Percentiles rank a stretch among this genome's conserved stretches.
phyloP scores from a whole-genome alignment of 345 rosid genomes.

The Pistacia atlantica region DNA sequence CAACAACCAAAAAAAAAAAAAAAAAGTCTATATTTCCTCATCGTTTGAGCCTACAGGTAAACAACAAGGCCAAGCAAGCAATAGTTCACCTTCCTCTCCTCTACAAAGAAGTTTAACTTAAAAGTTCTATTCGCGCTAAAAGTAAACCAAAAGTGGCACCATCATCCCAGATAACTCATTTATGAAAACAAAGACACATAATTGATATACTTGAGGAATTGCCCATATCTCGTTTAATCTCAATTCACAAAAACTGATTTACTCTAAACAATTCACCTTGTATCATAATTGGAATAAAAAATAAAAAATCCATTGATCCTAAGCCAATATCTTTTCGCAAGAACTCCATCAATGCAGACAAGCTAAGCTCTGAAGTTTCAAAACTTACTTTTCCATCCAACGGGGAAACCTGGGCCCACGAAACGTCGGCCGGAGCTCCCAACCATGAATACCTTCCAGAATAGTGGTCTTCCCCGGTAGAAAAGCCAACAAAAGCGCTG shows the following conservation, averaged over 20 bases:
- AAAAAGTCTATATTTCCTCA: not conserved
- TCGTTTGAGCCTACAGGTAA: not conserved
- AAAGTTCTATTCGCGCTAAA: too few relatives aligned
- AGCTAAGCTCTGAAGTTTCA: not conserved
- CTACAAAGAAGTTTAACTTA: not conserved
- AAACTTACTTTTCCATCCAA: constrained; percentile 91
- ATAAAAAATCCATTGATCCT: not conserved
- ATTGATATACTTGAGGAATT: too few relatives aligned
- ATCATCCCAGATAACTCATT: not conserved
- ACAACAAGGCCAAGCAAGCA: not conserved
- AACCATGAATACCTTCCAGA: constrained; percentile 92
- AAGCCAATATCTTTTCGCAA: not conserved
- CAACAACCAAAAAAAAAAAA: too few relatives aligned
- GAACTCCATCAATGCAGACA: not conserved
- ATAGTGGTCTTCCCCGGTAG: constrained; percentile 77
- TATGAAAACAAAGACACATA: not conserved
- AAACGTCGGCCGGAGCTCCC: constrained; percentile 94
- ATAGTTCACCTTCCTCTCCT: not conserved
- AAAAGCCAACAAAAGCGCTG: constrained; percentile 71
- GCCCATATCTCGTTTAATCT: too few relatives aligned
- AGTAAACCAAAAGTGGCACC: not conserved
- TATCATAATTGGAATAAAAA: too few relatives aligned
- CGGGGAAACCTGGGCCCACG: constrained; percentile 92
- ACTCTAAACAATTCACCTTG: too few relatives aligned
- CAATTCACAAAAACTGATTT: too few relatives aligned